Conservation (phyloP, 768 basidiomycete genomes). For the Hericium rajendrae region DNA sequence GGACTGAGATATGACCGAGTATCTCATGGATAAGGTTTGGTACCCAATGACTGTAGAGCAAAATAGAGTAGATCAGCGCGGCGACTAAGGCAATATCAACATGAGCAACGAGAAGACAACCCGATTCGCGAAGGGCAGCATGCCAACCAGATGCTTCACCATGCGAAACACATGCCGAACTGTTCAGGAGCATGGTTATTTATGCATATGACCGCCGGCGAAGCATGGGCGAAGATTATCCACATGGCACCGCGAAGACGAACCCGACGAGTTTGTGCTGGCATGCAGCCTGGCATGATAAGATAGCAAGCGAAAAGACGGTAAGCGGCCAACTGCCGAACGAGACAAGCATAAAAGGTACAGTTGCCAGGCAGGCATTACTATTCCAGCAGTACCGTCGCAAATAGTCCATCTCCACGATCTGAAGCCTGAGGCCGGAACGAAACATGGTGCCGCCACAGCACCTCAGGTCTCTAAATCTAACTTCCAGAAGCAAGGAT, state of each 20-base stretch:
- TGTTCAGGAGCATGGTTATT: too few relatives aligned
- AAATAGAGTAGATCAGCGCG: neutral
- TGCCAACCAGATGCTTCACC: neutral
- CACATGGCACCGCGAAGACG: neutral
- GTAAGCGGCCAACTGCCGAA: too few relatives aligned
- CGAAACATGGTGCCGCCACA: too few relatives aligned
- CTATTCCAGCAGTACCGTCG: neutral
- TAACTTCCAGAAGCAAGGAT: neutral
- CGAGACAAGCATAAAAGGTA: too few relatives aligned
- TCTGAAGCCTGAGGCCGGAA: too few relatives aligned
- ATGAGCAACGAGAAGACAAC: neutral
- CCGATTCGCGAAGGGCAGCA: neutral
- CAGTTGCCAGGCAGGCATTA: too few relatives aligned
- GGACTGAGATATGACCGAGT: too few relatives aligned
- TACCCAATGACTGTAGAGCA: neutral
- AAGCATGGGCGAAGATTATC: neutral
- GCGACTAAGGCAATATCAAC: neutral
- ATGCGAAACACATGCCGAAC: neutral
- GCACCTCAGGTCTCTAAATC: too few relatives aligned
- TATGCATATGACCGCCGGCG: neutral
- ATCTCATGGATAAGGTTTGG: too few relatives aligned
- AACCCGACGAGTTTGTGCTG: neutral
- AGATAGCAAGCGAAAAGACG: neutral
- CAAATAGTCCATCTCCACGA: neutral
- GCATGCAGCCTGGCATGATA: neutral